Percentiles rank a stretch among this genome's conserved stretches.
phyloP scores from a whole-genome alignment of 805 yeast genomes.

The Candida gorgasii region DNA sequence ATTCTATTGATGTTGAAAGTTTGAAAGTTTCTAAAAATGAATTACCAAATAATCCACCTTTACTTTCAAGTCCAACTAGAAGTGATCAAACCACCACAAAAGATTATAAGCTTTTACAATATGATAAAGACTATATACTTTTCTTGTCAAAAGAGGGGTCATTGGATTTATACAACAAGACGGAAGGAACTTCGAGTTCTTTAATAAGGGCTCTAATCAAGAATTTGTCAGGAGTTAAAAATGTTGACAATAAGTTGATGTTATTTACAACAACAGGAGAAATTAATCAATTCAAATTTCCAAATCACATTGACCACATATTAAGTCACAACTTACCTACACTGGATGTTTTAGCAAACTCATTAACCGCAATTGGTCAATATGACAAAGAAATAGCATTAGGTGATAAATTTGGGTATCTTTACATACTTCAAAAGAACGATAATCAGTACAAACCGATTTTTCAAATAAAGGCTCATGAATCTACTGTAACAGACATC shows the following conservation, averaged over 20 bases:
- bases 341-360: conserved; percentile 38
- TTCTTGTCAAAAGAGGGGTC: conserved; percentile 40
- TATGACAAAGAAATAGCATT: conserved; percentile 27
- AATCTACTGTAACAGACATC: conserved; percentile 51
- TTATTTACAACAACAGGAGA: conserved; percentile 47
- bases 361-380: conserved; percentile 43
- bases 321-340: conserved; percentile 22
- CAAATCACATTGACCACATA: conserved; percentile 10
- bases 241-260: conserved; percentile 28
- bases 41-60: not conserved
- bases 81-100: conserved; percentile 22
- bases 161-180: conserved; percentile 28
- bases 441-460: conserved; percentile 2
- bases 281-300: not conserved
- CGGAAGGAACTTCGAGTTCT: conserved; percentile 11
- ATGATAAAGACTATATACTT: conserved; percentile 25
- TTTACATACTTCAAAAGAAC: conserved; percentile 27
- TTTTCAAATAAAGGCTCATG: conserved; percentile 46
- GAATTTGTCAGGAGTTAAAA: conserved; percentile 40
- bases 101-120: conserved; percentile 29
- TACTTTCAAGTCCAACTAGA: conserved; percentile 14
- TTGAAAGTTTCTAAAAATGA: conserved; percentile 13
- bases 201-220: conserved; percentile 40
- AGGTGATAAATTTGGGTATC: conserved; percentile 54
- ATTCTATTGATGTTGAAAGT: conserved; percentile 13